phyloP scores from a whole-genome alignment of 306 rosid species.

The Gillenia trifoliata region DNA sequence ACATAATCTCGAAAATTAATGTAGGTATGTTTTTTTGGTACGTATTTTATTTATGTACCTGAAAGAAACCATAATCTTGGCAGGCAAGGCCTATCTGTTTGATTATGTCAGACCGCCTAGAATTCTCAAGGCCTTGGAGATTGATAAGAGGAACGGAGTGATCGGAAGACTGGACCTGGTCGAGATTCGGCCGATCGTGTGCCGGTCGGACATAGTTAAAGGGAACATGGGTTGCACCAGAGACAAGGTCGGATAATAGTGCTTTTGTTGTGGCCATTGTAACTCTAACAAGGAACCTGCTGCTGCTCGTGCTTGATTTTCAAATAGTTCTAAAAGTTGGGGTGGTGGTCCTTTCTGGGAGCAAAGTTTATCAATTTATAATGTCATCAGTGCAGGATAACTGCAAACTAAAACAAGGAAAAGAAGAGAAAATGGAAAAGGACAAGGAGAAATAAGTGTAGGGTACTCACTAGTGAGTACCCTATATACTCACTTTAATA shows the following conservation, averaged over 20 bases:
- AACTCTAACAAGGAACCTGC: neutral
- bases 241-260: slow-evolving; percentile 12
- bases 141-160: slow-evolving; percentile 29
- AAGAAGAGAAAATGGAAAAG: neutral
- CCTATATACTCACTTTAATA: too few relatives aligned
- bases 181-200: slow-evolving; percentile 21
- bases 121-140: slow-evolving; percentile 9
- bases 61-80: slow-evolving; percentile 28
- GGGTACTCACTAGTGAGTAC: too few relatives aligned
- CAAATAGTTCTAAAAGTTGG: neutral
- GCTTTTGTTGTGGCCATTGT: slow-evolving; percentile 7
- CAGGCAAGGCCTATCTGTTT: slow-evolving; percentile 28
- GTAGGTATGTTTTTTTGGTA: too few relatives aligned
- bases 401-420: neutral
- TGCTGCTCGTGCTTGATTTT: neutral
- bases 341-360: neutral
- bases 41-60: neutral
- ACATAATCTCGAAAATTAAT: too few relatives aligned
- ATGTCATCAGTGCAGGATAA: neutral
- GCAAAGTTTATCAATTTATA: neutral
- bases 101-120: slow-evolving; percentile 9
- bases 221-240: slow-evolving; percentile 11
- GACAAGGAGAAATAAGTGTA: neutral
- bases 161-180: slow-evolving; percentile 13
- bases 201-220: slow-evolving; percentile 17